A percentile compares a stretch with the other conserved stretches of the same genome.
Evolutionary conservation across 345 rosid genomes (phyloP).

Genomic region (Pistacia integerrima): DNA sequence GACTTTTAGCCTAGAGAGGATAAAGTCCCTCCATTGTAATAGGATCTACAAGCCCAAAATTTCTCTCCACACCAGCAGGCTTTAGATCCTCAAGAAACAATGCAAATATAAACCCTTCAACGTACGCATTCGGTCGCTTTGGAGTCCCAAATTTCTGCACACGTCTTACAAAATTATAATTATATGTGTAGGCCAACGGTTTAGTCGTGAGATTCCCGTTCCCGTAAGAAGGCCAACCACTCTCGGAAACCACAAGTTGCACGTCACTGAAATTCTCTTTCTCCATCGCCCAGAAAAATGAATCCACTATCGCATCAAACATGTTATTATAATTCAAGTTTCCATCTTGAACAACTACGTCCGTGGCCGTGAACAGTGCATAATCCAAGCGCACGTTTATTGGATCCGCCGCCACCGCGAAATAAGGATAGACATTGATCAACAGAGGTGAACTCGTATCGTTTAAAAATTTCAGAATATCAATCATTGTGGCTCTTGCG

Average conservation of each 20-base stretch:
- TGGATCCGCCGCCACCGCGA: conserved; percentile 6
- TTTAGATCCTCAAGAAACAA: conserved; percentile 28
- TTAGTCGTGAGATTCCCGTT: conserved; percentile 31
- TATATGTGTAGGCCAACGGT: conserved; percentile 21
- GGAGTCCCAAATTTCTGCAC: conserved; percentile 19
- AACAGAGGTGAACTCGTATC: conserved; percentile 15
- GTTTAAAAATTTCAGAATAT: background rate
- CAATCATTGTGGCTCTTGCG: background rate
- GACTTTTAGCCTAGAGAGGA: too few relatives aligned
- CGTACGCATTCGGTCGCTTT: conserved; percentile 8
- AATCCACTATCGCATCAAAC: conserved; percentile 28
- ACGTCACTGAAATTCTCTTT: conserved; percentile 17
- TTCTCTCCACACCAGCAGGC: conserved; percentile 13
- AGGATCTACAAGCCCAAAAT: conserved; percentile 10
- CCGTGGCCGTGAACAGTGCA: background rate
- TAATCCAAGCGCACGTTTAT: conserved; percentile 12
- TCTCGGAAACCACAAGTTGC: conserved; percentile 35
- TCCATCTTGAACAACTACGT: conserved; percentile 12
- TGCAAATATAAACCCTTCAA: conserved; percentile 19
- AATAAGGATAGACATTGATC: conserved; percentile 28
- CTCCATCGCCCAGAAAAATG: conserved; percentile 27
- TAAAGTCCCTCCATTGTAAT: too few relatives aligned
- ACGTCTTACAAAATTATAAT: conserved; percentile 21
- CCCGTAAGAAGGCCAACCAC: conserved; percentile 49
- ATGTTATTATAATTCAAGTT: conserved; percentile 15